Evolutionary conservation across 139 green algal species (phyloP), one percentile per base, ranked within the genome.

Genomic region (Chlamydomonas applanata): DNA sequence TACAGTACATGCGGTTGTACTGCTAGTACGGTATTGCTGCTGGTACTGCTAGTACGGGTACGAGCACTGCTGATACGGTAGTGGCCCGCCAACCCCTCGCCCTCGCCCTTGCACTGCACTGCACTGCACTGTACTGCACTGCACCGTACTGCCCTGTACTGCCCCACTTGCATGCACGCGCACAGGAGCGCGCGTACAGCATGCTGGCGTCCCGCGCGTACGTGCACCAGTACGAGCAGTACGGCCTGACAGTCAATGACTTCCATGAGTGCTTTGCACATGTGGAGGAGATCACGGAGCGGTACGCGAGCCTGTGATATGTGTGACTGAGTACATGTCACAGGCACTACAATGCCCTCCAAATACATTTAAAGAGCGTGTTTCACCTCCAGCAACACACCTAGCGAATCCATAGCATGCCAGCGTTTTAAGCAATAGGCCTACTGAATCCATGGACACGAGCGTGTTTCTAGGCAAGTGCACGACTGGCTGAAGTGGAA

Each of bases 171-270:
- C 40, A 49, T 49, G 40, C 40, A 49, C 40, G 24, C 13, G 32
- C 34, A 69, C 82, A 87, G 72, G 79, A 79, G 22, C 59, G 75
- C 13, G 88, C 87, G 1, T 87, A 85, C 67, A 64, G 40, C 65
- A 92, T 96, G 91, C 79, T 86, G 29, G 62, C 72, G 19, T 79
- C 85, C 2, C 79, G 83, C 0, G 90, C 90, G 0, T 96, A 89
- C 54, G 33, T 95, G 65, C 91, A 96, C 74, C 89, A 93, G 62
- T 96, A 96, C 59, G 83, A 89, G 36, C 79, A 80, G 54, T 86
- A 89, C 75, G 91, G 91, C n/a, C 45, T 95, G 35, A 59, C 54
- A 0, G 46, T 68, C 13, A 32, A 57, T 19, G 86, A 92, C 44
- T 91, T 96, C 49, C 52, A 87, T 20, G 46, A 73, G 14, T 83